Base-by-base conservation (phyloP, 305 asterid genomes). In the Fraxinus albicans region DNA sequence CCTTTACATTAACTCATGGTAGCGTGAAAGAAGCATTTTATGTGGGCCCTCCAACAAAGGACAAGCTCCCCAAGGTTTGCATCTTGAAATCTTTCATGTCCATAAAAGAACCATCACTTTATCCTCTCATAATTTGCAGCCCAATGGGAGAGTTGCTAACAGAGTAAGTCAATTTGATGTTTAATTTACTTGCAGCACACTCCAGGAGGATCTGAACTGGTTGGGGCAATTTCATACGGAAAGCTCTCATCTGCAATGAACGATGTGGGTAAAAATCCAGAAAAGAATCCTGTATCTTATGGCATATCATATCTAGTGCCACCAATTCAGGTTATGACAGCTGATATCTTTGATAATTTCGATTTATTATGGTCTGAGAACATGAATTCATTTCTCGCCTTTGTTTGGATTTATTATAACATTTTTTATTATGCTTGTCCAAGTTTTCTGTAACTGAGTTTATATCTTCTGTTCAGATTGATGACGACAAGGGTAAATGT, bases 21-120 rank as follows among this genome's bases (percentile, higher is more conserved):
- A 96, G 98, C 80, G 44, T 85, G 82, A 93, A 88, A 89, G 98
- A 94, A 89, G 98, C 99, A 79, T 95, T 96, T 87, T 96, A 93
- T 90, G 93, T 96, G 82, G 98, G 92, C 79, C 97, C 97, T 82
- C 99, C 99, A 53, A 44, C 91, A 5, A 95, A 92, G 92, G 98
- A 95, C 86, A 96, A 93, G 91, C 93, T 96, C 79, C 98, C 97
- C 72, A 96, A 96, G 99, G 99, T 94, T 86, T 73, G 58, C 77
- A 79, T 85, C 78, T 76, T 73, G 77, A 76, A 74, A 34, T 76
- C 76, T 84, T 82, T 50, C 73, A 40, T 78, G 73, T 85, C 80
- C 21, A 44, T 63, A 27, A 44, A 73, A 9, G 85, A 60, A 23
- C 73, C n/a, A 25, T 3, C 73, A 65, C 29, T 63, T 23, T 23